phyloP scores from a whole-genome alignment of 129 eudicot species.

The Scalesia atractyloides region DNA sequence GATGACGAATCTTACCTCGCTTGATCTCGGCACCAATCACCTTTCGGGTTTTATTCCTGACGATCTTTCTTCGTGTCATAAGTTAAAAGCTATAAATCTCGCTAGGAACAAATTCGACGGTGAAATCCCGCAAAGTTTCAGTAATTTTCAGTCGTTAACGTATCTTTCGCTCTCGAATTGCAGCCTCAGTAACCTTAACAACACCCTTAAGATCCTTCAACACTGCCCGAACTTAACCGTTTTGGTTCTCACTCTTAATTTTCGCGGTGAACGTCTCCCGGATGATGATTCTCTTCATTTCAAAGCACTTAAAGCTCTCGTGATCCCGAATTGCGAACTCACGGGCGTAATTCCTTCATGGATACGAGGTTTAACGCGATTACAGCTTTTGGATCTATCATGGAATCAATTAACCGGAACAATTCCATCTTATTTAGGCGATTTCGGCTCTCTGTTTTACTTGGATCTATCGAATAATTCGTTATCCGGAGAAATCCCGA shows the following conservation, averaged over 20 bases:
- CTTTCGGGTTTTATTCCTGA: slow-evolving; percentile 51
- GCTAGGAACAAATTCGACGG: slow-evolving; percentile 47
- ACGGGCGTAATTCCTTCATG: slow-evolving; percentile 57
- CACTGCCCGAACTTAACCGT: slow-evolving; percentile 57
- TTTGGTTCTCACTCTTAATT: slow-evolving; percentile 58
- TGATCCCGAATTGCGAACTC: slow-evolving; percentile 57
- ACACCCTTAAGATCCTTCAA: slow-evolving; percentile 47
- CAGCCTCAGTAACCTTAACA: slow-evolving; percentile 45
- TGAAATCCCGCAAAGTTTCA: slow-evolving; percentile 60
- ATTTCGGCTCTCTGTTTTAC: slow-evolving; percentile 48
- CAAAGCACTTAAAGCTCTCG: slow-evolving; percentile 44
- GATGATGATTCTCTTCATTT: slow-evolving; percentile 35
- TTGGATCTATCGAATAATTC: slow-evolving; percentile 64
- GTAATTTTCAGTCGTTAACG: slow-evolving; percentile 44
- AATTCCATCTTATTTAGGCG: slow-evolving; percentile 58
- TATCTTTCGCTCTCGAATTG: slow-evolving; percentile 59
- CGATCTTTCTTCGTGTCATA: slow-evolving; percentile 42
- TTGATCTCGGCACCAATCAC: slow-evolving; percentile 52
- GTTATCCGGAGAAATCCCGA: slow-evolving; percentile 54
- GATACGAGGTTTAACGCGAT: slow-evolving; percentile 38
- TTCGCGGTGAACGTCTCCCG: slow-evolving; percentile 48
- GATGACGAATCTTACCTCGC: slow-evolving; percentile 51
- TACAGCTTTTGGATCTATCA: slow-evolving; percentile 65
- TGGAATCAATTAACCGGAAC: slow-evolving; percentile 57
- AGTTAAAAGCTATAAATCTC: slow-evolving; percentile 50